phyloP scores from a whole-genome alignment of 1,284 basidiomycete species.

The Sporisorium exsertum region DNA sequence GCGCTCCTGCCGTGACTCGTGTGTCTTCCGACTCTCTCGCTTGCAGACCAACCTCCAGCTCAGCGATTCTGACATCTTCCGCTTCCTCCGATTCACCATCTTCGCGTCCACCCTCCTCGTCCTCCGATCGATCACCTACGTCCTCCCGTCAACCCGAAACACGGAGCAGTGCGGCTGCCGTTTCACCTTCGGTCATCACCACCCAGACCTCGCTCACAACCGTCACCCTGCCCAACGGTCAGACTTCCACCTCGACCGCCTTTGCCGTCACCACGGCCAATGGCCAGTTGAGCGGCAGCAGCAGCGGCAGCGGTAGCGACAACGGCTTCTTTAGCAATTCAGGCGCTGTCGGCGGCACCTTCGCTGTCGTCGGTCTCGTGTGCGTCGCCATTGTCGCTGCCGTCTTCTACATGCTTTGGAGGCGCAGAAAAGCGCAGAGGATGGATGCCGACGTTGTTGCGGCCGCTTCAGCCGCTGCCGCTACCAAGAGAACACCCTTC shows the following conservation, averaged over 20 bases:
- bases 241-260: constrained; percentile 48
- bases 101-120: constrained; percentile 7
- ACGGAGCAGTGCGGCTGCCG: constrained; percentile 24
- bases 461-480: constrained; percentile 66
- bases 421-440: constrained; percentile 60
- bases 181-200: constrained; percentile 35
- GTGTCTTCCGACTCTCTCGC: not conserved
- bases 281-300: constrained; percentile 33
- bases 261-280: constrained; percentile 50
- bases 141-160: constrained; percentile 8
- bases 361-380: constrained; percentile 67
- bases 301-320: constrained; percentile 27
- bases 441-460: constrained; percentile 69
- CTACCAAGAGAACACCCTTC: constrained; percentile 66
- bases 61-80: constrained; percentile 40
- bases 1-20: constrained; percentile 10
- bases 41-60: constrained; percentile 32
- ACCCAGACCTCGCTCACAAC: constrained; percentile 45
- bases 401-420: constrained; percentile 62
- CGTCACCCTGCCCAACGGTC: constrained; percentile 47
- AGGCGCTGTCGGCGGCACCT: constrained; percentile 67
- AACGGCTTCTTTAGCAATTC: constrained; percentile 62
- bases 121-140: constrained; percentile 5
- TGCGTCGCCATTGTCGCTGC: constrained; percentile 53
- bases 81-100: constrained; percentile 9